A percentile compares a stretch with the other conserved stretches of the same genome.
phyloP scores from a whole-genome alignment of 1,139 yeast genomes.

The Nakaseomyces sp. region DNA sequence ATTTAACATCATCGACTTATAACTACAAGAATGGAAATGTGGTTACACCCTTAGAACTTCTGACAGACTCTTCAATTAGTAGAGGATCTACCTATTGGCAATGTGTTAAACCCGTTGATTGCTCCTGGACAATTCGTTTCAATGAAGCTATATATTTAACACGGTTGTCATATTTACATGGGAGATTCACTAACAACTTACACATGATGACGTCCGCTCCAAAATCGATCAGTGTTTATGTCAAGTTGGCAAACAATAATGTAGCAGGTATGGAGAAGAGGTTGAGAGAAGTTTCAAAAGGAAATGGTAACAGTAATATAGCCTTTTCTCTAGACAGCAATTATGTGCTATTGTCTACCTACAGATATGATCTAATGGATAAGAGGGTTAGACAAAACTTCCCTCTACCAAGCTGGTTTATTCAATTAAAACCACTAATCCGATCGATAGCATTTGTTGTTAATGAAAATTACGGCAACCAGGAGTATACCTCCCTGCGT shows the following conservation, averaged over 20 bases:
- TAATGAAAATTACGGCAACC: conserved; percentile 32
- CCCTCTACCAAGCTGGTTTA: conserved; percentile 27
- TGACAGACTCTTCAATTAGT: conserved; percentile 20
- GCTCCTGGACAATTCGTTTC: conserved; percentile 32
- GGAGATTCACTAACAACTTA: conserved; percentile 29
- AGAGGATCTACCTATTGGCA: conserved; percentile 32
- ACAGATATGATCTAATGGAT: conserved; percentile 25
- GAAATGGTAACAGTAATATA: background rate
- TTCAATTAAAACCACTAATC: conserved; percentile 25
- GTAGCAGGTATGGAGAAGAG: background rate
- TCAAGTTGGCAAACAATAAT: conserved; percentile 18
- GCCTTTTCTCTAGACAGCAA: conserved; percentile 13
- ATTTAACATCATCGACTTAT: conserved; percentile 25
- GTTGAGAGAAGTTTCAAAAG: conserved; percentile 7
- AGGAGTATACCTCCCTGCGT: conserved; percentile 29
- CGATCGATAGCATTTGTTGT: conserved; percentile 28
- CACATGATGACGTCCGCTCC: conserved; percentile 35
- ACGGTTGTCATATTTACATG: conserved; percentile 31
- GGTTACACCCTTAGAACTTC: conserved; percentile 23
- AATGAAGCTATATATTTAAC: conserved; percentile 32
- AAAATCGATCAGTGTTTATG: conserved; percentile 27
- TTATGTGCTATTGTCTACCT: conserved; percentile 24
- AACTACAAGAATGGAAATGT: conserved; percentile 18
- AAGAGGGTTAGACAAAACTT: conserved; percentile 26
- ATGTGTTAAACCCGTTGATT: conserved; percentile 19